Base-by-base conservation (phyloP, 192 early-diverging fungal species). In the Powellomyces hirtus region DNA sequence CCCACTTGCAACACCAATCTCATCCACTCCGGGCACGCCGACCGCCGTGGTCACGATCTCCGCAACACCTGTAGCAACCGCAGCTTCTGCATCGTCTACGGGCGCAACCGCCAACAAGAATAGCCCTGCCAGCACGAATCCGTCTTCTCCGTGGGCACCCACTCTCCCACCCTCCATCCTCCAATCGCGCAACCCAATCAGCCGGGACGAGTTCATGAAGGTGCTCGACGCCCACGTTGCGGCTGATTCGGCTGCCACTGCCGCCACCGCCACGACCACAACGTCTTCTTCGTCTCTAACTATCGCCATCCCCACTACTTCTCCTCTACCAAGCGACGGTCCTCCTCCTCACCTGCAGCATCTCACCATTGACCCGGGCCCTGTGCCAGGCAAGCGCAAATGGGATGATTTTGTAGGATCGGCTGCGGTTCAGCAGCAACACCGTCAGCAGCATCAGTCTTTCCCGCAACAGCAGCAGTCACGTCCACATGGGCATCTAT, bases 121-220 rank as follows among this genome's bases (percentile, higher is more conserved):
- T n/a, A n/a, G n/a, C n/a, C n/a, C n/a, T n/a, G n/a, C n/a, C n/a
- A n/a, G n/a, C n/a, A n/a, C n/a, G n/a, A n/a, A n/a, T n/a, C 64
- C 64, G 3, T 16, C 29, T 22, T 38, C 51, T 10, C 64, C 52
- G 2, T 66, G 64, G 64, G 50, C 64, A 4, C 62, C 62, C 13
- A 63, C 26, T 18, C 62, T 63, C 44, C 62, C 62, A 33, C 24
- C 22, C 20, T 24, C 40, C 13, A 63, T 63, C 38, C 45, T 63
- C 24, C 40, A 63, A 20, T 49, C 62, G 11, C 45, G 44, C 22
- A 27, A 26, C 20, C 59, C 62, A 13, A 46, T 66, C 37, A 52
- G 46, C 33, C 30, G 64, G 7, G 64, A 53, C n/a, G 64, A 66
- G 51, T 66, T 66, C 29, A 66, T 66, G 64, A 66, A 66, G 36